A percentile compares a stretch with the other conserved stretches of the same genome.
phyloP scores from a whole-genome alignment of 2,329 filamentous ascomycete genomes.

The Venturia nashicola region DNA sequence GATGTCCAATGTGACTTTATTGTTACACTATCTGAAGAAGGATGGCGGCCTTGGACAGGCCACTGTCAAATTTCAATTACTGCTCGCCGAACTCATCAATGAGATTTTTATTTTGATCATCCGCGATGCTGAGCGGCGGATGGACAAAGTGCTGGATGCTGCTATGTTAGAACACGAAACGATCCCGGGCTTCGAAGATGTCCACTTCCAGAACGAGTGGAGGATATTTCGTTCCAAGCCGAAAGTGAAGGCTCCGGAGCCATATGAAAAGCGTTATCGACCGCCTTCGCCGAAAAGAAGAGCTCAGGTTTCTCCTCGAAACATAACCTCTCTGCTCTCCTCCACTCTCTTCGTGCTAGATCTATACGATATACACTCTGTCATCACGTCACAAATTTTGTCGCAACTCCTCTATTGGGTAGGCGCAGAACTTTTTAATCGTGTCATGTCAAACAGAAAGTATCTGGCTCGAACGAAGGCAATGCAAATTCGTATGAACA shows the following conservation, averaged over 20 bases:
- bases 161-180: constrained; percentile 98
- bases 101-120: constrained; percentile 98
- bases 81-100: constrained; percentile 88
- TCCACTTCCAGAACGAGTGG: constrained; percentile 97
- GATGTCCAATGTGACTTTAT: constrained; percentile 90
- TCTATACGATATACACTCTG: constrained; percentile 96
- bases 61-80: constrained; percentile 80
- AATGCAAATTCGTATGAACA: constrained; percentile 99
- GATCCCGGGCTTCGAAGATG: constrained; percentile 92
- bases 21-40: constrained; percentile 96
- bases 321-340: constrained; percentile 88
- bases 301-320: constrained; percentile 83
- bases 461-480: constrained; percentile 94
- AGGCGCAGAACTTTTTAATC: constrained; percentile 90
- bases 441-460: constrained; percentile 90
- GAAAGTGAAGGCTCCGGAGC: constrained; percentile 73
- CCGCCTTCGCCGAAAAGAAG: constrained; percentile 88
- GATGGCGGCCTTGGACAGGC: constrained; percentile 69
- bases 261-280: constrained; percentile 77
- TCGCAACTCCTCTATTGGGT: constrained; percentile 95
- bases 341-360: constrained; percentile 95
- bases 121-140: constrained; percentile 82
- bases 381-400: constrained; percentile 84
- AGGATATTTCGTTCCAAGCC: constrained; percentile 89
- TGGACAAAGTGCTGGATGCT: constrained; percentile 88